These are phyloP conservation scores for Monilinia polystroma DNA, from an alignment of 2,329 filamentous ascomycete species.

Conservation along the genomic window DNA sequence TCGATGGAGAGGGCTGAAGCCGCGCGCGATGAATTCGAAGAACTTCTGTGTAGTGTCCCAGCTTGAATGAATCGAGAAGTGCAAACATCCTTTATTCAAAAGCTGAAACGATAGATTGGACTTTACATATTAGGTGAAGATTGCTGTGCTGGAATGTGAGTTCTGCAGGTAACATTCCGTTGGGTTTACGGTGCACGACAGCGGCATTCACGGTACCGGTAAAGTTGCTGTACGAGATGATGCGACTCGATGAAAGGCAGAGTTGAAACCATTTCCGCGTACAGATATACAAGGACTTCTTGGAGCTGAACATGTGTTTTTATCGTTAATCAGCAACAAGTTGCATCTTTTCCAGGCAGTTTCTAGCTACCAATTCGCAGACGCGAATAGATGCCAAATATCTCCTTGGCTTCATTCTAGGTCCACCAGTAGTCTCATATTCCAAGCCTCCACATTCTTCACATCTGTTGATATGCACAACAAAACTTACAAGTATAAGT, in stretches of 20 bases:
- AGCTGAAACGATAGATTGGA: background rate
- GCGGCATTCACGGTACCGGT: background rate
- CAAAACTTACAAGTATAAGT: slow-evolving; percentile 19
- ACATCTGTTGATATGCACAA: slow-evolving; percentile 6
- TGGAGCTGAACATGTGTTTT: background rate
- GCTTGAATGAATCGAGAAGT: background rate
- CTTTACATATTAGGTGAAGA: no score
- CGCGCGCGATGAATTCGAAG: background rate
- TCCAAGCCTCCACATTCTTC: slow-evolving; percentile 20
- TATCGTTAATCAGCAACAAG: no score
- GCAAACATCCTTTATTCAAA: background rate
- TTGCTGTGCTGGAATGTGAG: slow-evolving; percentile 9
- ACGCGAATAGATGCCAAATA: background rate
- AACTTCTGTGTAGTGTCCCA: background rate
- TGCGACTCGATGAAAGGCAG: background rate
- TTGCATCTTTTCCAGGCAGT: background rate
- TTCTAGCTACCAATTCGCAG: background rate
- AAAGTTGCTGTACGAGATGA: no score
- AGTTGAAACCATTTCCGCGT: background rate
- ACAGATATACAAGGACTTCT: background rate
- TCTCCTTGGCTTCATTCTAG: background rate
- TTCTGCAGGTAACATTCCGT: slow-evolving; percentile 2
- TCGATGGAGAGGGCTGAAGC: background rate
- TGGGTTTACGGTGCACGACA: background rate
- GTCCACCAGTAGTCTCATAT: background rate